phyloP scores from a whole-genome alignment of 1,139 yeast species.

The Candida pseudoviswanathii region DNA sequence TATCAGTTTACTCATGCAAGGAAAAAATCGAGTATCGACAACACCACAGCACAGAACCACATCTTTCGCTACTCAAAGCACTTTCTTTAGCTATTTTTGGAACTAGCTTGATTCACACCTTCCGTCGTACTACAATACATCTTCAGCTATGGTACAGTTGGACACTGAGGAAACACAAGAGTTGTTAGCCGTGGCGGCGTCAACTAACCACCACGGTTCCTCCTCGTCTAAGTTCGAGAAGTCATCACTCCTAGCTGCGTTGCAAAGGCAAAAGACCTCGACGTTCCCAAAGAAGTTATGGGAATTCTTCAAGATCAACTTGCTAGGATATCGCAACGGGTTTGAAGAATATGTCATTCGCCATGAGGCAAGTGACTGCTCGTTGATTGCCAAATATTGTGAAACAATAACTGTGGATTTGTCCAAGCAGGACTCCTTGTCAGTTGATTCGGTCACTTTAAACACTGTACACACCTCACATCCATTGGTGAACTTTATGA shows the following conservation, averaged over 20 bases:
- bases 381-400: conserved; percentile 52
- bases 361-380: conserved; percentile 57
- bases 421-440: conserved; percentile 20
- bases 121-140: background rate
- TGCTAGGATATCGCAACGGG: conserved; percentile 27
- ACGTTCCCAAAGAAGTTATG: conserved; percentile 25
- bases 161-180: conserved; percentile 18
- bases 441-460: conserved; percentile 40
- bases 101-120: background rate
- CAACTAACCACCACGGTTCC: conserved; percentile 8
- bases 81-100: background rate
- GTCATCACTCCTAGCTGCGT: conserved; percentile 7
- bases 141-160: conserved; percentile 1
- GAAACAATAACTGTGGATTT: conserved; percentile 40
- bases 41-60: background rate
- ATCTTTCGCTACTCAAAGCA: background rate
- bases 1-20: background rate
- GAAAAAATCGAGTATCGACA: background rate
- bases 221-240: background rate
- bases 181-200: conserved; percentile 17
- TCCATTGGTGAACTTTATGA: conserved; percentile 52
- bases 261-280: conserved; percentile 22
- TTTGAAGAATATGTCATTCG: conserved; percentile 43
- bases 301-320: conserved; percentile 28
- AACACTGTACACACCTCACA: conserved; percentile 54